phyloP scores from a whole-genome alignment of 139 green algal species.

The Diplosphaera chodatii region DNA sequence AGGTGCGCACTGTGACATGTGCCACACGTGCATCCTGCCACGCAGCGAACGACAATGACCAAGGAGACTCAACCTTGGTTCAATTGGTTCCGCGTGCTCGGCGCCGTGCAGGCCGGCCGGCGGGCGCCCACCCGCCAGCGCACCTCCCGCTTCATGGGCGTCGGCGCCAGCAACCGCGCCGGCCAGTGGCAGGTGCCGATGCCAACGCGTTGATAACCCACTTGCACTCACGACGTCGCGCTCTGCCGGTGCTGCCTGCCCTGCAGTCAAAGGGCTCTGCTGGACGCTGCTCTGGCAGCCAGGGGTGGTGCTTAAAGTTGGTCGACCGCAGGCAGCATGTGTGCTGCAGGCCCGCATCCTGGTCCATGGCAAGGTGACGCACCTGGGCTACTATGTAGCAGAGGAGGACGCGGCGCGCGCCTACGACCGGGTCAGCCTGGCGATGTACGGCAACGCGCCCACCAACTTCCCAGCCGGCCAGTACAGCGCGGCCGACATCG shows the following conservation, averaged over 20 bases:
- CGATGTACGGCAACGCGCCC: conserved; percentile 53
- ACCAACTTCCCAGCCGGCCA: conserved; percentile 57
- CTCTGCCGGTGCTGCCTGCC: too few relatives aligned
- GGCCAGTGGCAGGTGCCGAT: conserved; percentile 61
- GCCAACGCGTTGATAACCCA: too few relatives aligned
- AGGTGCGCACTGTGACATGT: too few relatives aligned
- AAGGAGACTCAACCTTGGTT: too few relatives aligned
- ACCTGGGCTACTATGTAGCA: conserved; percentile 62
- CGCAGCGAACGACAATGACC: too few relatives aligned
- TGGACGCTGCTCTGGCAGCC: too few relatives aligned
- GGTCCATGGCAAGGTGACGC: conserved; percentile 65
- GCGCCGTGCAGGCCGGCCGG: conserved; percentile 31
- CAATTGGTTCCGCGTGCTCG: neutral
- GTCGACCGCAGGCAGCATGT: too few relatives aligned
- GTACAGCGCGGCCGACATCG: conserved; percentile 26
- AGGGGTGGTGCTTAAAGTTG: too few relatives aligned
- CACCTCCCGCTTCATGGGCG: conserved; percentile 61
- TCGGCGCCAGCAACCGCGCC: conserved; percentile 63
- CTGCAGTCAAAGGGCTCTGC: too few relatives aligned
- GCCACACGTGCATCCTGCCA: too few relatives aligned
- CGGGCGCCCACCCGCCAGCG: conserved; percentile 48
- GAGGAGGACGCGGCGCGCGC: conserved; percentile 68
- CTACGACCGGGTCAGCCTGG: conserved; percentile 59
- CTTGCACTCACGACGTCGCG: too few relatives aligned
- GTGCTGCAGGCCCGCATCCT: conserved; percentile 45